These are phyloP conservation scores for Phialophora chinensis DNA, from an alignment of 2,329 filamentous ascomycete species.

Conservation along the genomic window DNA sequence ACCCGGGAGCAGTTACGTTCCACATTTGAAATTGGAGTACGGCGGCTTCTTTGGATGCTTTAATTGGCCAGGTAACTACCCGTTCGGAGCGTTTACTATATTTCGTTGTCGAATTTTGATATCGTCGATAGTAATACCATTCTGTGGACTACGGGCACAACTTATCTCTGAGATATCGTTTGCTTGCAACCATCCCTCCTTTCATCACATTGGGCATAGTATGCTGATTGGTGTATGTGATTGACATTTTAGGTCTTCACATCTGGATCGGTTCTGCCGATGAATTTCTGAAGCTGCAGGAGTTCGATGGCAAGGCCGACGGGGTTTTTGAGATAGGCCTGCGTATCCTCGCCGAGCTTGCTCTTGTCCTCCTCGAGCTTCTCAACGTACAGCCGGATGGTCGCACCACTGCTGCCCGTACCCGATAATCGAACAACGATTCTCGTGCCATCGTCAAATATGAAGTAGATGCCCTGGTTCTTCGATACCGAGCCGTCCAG, in stretches of 20 bases:
- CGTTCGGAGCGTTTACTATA: not conserved
- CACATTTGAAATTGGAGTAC: not conserved
- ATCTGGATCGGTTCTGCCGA: conserved; percentile 90
- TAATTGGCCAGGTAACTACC: not conserved
- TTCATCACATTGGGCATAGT: not conserved
- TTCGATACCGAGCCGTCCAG: conserved; percentile 95
- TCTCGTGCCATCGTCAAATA: conserved; percentile 91
- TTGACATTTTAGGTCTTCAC: conserved; percentile 78
- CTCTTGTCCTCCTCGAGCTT: conserved; percentile 84
- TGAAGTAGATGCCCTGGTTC: conserved; percentile 94
- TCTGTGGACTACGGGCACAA: not conserved
- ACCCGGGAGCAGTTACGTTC: not conserved
- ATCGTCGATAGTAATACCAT: not conserved
- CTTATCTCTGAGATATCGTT: not conserved
- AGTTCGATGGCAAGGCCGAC: conserved; percentile 83
- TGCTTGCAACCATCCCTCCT: not conserved
- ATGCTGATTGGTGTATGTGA: conserved; percentile 8
- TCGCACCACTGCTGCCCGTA: conserved; percentile 92
- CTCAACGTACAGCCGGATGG: conserved; percentile 96
- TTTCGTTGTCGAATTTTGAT: not conserved
- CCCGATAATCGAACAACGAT: conserved; percentile 95
- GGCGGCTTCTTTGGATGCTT: not conserved
- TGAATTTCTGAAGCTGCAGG: conserved; percentile 90
- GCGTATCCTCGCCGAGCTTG: conserved; percentile 80
- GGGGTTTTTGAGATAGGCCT: conserved; percentile 91